Conservation (phyloP, 192 early-diverging fungal species). For the Thamnidium elegans region DNA sequence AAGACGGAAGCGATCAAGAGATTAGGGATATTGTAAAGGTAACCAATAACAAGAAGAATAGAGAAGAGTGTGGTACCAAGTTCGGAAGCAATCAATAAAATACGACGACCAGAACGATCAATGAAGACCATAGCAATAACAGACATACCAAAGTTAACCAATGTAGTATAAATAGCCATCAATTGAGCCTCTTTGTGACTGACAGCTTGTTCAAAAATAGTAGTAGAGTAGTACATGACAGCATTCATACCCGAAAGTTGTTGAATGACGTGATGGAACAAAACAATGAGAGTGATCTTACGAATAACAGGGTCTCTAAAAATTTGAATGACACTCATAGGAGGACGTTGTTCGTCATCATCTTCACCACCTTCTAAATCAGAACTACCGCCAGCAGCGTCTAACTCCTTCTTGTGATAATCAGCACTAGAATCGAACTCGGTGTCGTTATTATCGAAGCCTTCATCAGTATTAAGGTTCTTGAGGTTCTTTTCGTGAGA, state of each 20-base stretch:
- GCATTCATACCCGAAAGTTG: constrained; percentile 85
- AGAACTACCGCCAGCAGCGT: background rate
- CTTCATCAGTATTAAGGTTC: background rate
- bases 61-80: background rate
- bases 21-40: constrained; percentile 46
- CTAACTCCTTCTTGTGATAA: background rate
- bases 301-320: constrained; percentile 57
- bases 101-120: constrained; percentile 4
- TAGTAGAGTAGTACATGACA: constrained; percentile 81
- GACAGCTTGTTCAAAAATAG: constrained; percentile 66
- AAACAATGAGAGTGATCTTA: constrained; percentile 59
- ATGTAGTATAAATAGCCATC: background rate
- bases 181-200: constrained; percentile 36
- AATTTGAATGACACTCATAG: constrained; percentile 45
- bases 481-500: background rate
- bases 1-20: constrained; percentile 67
- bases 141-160: constrained; percentile 12
- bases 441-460: background rate
- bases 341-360: constrained; percentile 12
- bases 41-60: constrained; percentile 49
- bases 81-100: background rate
- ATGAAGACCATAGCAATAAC: constrained; percentile 5
- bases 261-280: constrained; percentile 71
- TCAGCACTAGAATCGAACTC: background rate
- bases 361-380: background rate